Conservation (phyloP, 139 green algal species). For the Haematococcus sp. region DNA sequence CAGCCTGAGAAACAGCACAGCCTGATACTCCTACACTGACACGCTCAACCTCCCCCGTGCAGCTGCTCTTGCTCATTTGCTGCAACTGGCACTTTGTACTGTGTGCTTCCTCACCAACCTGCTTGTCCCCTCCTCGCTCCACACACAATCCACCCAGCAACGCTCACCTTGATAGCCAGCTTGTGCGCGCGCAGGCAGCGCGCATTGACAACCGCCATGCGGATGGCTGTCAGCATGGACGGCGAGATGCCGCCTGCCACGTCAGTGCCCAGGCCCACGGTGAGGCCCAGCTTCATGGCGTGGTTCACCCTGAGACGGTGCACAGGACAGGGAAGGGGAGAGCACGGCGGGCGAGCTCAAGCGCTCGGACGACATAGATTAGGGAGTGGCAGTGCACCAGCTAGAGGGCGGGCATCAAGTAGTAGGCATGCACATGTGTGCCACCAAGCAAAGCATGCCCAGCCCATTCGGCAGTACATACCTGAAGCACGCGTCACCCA, state of each 20-base stretch:
- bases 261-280: conserved; percentile 68
- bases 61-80: no score
- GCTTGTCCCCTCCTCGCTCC: no score
- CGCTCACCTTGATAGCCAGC: conserved; percentile 28
- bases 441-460: not conserved
- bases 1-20: no score
- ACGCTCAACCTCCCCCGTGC: no score
- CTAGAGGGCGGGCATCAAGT: not conserved
- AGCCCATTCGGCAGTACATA: no score
- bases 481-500: conserved; percentile 53
- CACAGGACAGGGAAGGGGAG: not conserved
- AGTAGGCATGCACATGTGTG: not conserved
- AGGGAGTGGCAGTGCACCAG: not conserved
- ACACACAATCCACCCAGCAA: not conserved
- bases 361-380: not conserved
- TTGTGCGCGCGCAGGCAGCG: conserved; percentile 49
- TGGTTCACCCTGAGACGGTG: conserved; percentile 37
- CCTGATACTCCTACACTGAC: no score
- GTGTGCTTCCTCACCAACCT: no score
- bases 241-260: conserved; percentile 60
- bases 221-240: conserved; percentile 66
- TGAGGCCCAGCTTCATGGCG: conserved; percentile 42
- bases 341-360: not conserved
- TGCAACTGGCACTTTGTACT: no score
- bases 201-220: conserved; percentile 58